Conservation (phyloP, 345 rosid species). For the Populus pruinosa region DNA sequence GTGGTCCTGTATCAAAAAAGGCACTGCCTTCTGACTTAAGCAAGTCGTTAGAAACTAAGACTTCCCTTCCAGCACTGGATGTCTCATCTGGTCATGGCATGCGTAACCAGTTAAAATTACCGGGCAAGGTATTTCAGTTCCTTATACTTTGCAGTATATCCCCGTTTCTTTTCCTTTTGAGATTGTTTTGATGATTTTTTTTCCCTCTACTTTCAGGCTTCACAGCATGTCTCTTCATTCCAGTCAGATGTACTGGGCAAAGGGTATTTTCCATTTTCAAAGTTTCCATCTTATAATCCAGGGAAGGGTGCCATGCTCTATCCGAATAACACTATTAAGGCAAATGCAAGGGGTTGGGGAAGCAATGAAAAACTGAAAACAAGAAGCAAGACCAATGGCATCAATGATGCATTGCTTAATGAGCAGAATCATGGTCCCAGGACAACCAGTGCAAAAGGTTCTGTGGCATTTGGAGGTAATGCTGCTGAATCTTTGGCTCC, state of each 20-base stretch:
- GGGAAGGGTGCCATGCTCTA: slow-evolving; percentile 30
- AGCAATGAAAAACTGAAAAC: slow-evolving; percentile 38
- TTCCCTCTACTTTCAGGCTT: slow-evolving; percentile 10
- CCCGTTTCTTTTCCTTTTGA: not conserved
- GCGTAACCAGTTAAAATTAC: slow-evolving; percentile 36
- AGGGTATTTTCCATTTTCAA: slow-evolving; percentile 23
- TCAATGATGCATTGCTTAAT: slow-evolving; percentile 11
- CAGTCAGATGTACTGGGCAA: slow-evolving; percentile 20
- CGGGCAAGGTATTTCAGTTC: slow-evolving; percentile 32
- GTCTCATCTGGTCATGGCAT: slow-evolving; percentile 27
- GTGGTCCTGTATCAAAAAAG: slow-evolving; percentile 7
- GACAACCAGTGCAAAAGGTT: slow-evolving; percentile 18
- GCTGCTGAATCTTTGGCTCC: slow-evolving; percentile 19
- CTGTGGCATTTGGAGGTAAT: slow-evolving; percentile 19
- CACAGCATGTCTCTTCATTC: slow-evolving; percentile 12
- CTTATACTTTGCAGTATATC: slow-evolving; percentile 1
- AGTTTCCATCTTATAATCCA: slow-evolving; percentile 31
- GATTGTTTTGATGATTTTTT: not conserved
- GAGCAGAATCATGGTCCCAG: slow-evolving; percentile 37
- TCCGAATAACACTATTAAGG: slow-evolving; percentile 22
- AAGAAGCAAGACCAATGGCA: slow-evolving; percentile 30
- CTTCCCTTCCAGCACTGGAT: slow-evolving; percentile 15
- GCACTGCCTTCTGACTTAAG: slow-evolving; percentile 4
- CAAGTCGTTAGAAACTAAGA: slow-evolving; percentile 25
- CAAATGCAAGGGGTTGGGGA: slow-evolving; percentile 28